Conservation (phyloP, 192 early-diverging fungal genomes). For the Podila minutissima region DNA sequence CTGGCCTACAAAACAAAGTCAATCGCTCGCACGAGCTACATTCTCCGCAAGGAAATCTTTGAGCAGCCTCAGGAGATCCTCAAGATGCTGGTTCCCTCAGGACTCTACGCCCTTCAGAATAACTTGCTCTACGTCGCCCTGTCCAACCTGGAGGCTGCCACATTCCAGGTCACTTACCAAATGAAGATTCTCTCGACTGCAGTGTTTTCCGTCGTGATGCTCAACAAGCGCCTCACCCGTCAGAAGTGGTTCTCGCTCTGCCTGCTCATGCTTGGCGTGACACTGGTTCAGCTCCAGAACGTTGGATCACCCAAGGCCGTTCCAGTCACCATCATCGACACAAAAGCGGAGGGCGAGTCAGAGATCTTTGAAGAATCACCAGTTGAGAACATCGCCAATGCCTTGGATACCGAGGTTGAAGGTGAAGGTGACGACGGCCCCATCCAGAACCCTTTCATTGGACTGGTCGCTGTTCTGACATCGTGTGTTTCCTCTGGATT, state of each 20-base stretch:
- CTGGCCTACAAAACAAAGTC: constrained; percentile 58
- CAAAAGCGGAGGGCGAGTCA: constrained; percentile 12
- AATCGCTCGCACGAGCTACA: constrained; percentile 46
- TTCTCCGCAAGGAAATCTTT: constrained; percentile 61
- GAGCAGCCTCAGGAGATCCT: constrained; percentile 74
- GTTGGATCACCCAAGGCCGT: constrained; percentile 25
- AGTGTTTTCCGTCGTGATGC: constrained; percentile 82
- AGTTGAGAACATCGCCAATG: constrained; percentile 22
- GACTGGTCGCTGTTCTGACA: constrained; percentile 75
- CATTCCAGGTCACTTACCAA: constrained; percentile 92
- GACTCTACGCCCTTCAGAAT: constrained; percentile 86
- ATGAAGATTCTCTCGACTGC: constrained; percentile 93
- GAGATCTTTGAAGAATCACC: constrained; percentile 26
- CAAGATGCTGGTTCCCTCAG: constrained; percentile 84
- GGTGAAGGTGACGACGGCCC: constrained; percentile 30
- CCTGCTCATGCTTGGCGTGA: constrained; percentile 82
- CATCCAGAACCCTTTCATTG: constrained; percentile 65
- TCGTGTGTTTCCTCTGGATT: constrained; percentile 86
- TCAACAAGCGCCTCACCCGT: constrained; percentile 67
- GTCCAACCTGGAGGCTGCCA: constrained; percentile 83
- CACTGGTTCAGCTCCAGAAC: constrained; percentile 79
- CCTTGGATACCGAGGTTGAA: constrained; percentile 4
- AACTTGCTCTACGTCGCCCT: constrained; percentile 87
- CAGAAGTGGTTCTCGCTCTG: constrained; percentile 82
- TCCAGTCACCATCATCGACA: constrained; percentile 19